These are phyloP conservation scores for Tricholoma sp. DNA, from an alignment of 768 basidiomycete species.

Conservation along the genomic window DNA sequence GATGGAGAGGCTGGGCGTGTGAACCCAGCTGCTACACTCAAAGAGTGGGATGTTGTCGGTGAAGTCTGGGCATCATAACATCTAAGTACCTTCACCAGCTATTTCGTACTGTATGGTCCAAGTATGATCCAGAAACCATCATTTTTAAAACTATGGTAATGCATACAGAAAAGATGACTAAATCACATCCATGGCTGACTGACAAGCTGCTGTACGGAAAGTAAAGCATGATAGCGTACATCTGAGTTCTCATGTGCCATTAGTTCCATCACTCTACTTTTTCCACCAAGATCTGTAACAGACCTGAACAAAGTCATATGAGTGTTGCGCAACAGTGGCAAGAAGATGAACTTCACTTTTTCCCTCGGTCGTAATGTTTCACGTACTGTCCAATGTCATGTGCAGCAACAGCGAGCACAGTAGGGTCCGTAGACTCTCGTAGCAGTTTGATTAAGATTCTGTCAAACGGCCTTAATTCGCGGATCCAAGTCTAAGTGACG, in stretches of 20 bases:
- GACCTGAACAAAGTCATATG: conserved; percentile 30
- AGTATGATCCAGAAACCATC: not conserved
- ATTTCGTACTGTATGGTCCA: not conserved
- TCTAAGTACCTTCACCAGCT: not conserved
- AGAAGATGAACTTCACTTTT: conserved; percentile 57
- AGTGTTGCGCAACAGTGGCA: not conserved
- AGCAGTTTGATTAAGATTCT: conserved; percentile 76
- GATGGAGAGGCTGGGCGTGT: conserved; percentile 21
- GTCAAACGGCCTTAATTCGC: not conserved
- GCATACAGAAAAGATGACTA: not conserved
- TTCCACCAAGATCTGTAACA: conserved; percentile 82
- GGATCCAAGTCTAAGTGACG: not conserved
- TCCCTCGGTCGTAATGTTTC: conserved; percentile 85
- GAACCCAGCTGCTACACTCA: conserved; percentile 39
- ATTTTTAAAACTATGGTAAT: not conserved
- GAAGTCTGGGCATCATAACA: conserved; percentile 59
- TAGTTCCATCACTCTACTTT: conserved; percentile 84
- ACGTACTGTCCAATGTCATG: conserved; percentile 95
- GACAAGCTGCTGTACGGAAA: conserved; percentile 88
- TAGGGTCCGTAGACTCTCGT: conserved; percentile 61
- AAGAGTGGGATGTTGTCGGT: conserved; percentile 67
- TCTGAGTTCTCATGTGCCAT: conserved; percentile 88
- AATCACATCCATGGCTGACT: conserved; percentile 77
- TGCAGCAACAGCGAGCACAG: conserved; percentile 85
- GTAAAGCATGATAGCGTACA: conserved; percentile 87